phyloP scores from a whole-genome alignment of 1,284 basidiomycete species.

The Kwoniella shivajii region DNA sequence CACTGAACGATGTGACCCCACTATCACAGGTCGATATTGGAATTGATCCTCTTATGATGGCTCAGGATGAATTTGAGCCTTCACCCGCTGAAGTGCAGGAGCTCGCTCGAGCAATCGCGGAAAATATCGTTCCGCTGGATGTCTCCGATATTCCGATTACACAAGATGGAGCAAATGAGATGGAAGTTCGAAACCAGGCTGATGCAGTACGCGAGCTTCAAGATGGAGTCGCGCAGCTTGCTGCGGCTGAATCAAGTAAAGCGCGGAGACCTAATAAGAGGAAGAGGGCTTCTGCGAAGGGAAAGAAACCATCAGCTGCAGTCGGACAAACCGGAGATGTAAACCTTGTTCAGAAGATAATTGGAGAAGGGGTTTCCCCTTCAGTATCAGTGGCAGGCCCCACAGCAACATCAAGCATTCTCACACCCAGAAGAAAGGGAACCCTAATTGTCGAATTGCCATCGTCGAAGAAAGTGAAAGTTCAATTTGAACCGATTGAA shows the following conservation, averaged over 20 bases:
- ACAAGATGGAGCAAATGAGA: background rate
- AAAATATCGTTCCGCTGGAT: background rate
- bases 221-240: no score
- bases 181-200: background rate
- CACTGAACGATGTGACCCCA: no score
- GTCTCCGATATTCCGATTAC: background rate
- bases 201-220: background rate
- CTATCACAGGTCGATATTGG: background rate
- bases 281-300: no score
- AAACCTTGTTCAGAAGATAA: no score
- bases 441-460: constrained; percentile 10
- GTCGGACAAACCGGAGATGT: no score
- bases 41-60: background rate
- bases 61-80: constrained; percentile 3
- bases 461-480: constrained; percentile 2
- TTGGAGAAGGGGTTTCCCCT: no score
- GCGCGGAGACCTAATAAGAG: no score
- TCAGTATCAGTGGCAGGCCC: no score
- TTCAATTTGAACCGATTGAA: background rate
- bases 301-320: no score
- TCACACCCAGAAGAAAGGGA: background rate
- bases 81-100: constrained; percentile 6
- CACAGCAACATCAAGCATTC: background rate
- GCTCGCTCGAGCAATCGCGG: constrained; percentile 3
- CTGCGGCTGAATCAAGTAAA: no score